Evolutionary conservation across 495 filamentous ascomycete genomes (phyloP).

Genomic region (Aspergillus nidulans): DNA sequence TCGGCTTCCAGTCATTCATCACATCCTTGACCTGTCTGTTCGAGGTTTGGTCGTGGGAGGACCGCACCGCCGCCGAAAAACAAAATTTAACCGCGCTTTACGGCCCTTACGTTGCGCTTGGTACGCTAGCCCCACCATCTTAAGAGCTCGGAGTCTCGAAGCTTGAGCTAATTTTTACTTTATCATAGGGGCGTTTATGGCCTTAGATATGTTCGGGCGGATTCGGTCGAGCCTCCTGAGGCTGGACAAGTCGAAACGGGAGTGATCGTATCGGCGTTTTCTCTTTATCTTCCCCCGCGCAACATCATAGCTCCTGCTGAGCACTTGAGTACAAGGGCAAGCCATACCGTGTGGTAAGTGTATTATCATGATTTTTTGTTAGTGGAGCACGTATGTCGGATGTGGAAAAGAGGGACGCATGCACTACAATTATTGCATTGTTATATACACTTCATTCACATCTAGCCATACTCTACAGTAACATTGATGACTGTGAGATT

Average conservation of each 20-base stretch:
- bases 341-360: background rate
- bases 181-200: constrained; percentile 49
- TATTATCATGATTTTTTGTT: too few relatives aligned
- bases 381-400: too few relatives aligned
- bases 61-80: constrained; percentile 51
- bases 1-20: constrained; percentile 62
- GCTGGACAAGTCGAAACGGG: constrained; percentile 34
- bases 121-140: constrained; percentile 43
- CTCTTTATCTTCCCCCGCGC: background rate
- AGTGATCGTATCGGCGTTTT: constrained; percentile 15
- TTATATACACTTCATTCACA: too few relatives aligned
- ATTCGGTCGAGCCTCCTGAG: constrained; percentile 31
- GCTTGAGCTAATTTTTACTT: constrained; percentile 3
- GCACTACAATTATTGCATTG: too few relatives aligned
- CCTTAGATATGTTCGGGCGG: constrained; percentile 49
- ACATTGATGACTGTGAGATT: background rate
- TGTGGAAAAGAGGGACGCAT: too few relatives aligned
- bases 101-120: constrained; percentile 66
- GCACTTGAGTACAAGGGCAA: background rate
- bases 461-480: background rate
- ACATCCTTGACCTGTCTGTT: constrained; percentile 69
- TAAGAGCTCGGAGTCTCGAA: background rate
- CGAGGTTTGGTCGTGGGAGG: constrained; percentile 54
- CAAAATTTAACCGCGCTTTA: constrained; percentile 59
- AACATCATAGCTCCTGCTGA: background rate